Base-by-base conservation (phyloP, 2,329 filamentous ascomycete species). In the Colletotrichum lini region DNA sequence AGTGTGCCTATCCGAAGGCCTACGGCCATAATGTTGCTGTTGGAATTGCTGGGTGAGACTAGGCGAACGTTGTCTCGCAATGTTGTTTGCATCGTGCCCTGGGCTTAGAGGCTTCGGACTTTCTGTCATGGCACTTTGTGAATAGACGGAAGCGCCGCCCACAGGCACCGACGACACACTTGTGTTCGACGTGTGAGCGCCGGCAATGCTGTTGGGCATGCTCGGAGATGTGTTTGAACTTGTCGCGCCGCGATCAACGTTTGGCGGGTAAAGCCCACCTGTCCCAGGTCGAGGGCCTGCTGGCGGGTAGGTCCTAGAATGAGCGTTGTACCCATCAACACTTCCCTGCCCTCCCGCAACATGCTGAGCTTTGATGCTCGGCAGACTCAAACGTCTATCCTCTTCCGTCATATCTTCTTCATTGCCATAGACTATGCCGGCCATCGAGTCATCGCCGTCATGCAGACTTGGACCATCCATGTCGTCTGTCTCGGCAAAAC, bases 101-200 rank as follows among this genome's bases (percentile, higher is more conserved):
- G 93, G 92, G 72, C 92, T 95, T 50, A 97, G 85, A 4, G 95
- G 92, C 78, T 95, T 97, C 0, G 95, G 94, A 74, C 94, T 97
- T 80, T 98, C 94, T 3, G 93, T 96, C 84, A 97, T 93, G 70
- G 84, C 88, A 65, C 89, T 88, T 74, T 94, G 91, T 10, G 90
- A 88, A 78, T 94, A 97, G 74, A 95, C 88, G 21, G 87, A 88
- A 56, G 83, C 83, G 52, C 83, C 81, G 63, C 82, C 82, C 38
- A 86, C 78, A 9, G 86, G 83, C 62, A 86, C 75, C 16, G 86
- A 86, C 3, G 86, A 85, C 44, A 87, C 81, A 76, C 84, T 88
- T 13, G 86, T 84, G 66, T 83, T 86, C 4, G 85, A 80, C 16
- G 86, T 85, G 72, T 88, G 87, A 18, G 78, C 80, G 62, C 81